These are phyloP conservation scores for Lachancea sp. DNA, from an alignment of 805 yeast species.

Conservation along the genomic window DNA sequence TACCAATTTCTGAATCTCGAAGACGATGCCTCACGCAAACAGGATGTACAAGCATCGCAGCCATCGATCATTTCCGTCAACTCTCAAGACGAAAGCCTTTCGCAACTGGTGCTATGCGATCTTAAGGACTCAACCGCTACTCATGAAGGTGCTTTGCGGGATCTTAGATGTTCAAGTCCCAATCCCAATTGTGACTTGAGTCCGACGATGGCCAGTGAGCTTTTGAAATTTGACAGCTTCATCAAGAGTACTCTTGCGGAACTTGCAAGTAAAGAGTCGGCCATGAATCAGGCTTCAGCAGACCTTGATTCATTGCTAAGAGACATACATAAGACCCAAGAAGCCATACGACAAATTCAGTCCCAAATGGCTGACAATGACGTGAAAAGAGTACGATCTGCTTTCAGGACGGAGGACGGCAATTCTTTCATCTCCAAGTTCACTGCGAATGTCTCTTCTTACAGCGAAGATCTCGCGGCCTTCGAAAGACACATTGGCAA, in stretches of 20 bases:
- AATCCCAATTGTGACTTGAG: not conserved
- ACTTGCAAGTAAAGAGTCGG: slow-evolving; percentile 26
- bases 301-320: slow-evolving; percentile 22
- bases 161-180: not conserved
- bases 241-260: slow-evolving; percentile 21
- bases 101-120: slow-evolving; percentile 5
- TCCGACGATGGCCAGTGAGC: slow-evolving; percentile 15
- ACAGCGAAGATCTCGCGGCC: slow-evolving; percentile 21
- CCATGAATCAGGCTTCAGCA: slow-evolving; percentile 25
- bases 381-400: slow-evolving; percentile 24
- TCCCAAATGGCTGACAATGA: slow-evolving; percentile 27
- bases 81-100: slow-evolving; percentile 3
- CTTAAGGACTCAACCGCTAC: not conserved
- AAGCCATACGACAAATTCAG: slow-evolving; percentile 21
- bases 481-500: slow-evolving; percentile 27
- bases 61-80: slow-evolving; percentile 1
- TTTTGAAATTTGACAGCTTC: slow-evolving; percentile 22
- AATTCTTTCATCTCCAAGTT: slow-evolving; percentile 24
- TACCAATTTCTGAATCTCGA: slow-evolving; percentile 9
- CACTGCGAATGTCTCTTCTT: slow-evolving; percentile 11
- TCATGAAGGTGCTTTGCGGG: not conserved
- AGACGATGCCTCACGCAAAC: slow-evolving; percentile 1
- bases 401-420: slow-evolving; percentile 24
- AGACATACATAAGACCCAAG: slow-evolving; percentile 28
- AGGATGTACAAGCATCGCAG: slow-evolving; percentile 1